Base-by-base conservation (phyloP, 2,329 filamentous ascomycete genomes). In the Dryadomyces quercivorus region DNA sequence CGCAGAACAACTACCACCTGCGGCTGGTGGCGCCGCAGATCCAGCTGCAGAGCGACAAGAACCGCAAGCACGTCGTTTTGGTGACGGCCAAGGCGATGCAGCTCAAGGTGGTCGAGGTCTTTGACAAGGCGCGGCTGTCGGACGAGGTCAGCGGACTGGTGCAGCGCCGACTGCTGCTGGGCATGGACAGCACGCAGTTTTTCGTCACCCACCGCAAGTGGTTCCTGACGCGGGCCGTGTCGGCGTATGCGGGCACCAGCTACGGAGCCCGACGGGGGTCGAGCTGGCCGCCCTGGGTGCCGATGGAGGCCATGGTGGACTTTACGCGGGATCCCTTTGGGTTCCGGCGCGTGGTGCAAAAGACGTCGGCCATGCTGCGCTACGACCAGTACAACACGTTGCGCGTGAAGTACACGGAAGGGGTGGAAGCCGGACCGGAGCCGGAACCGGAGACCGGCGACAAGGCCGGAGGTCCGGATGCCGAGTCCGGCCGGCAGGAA, bases 311-410 rank as follows among this genome's bases (percentile, higher is more conserved):
- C 62, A 96, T 98, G 85, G 96, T 95, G 63, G 91, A 97, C 68
- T 98, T 96, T 68, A 76, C 92, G 60, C 79, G 86, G 6, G 91
- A 95, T 67, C 92, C 93, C 0, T 95, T 95, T 64, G 93, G 94
- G n/a, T 98, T 98, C 75, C 92, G 92, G 66, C 84, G 93, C 57
- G 91, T 98, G 34, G 91, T 99, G 12, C 89, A 97, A 67, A 92
- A 94, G 67, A 98, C 93, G 1, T 98, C 92, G 5, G 93, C 92
- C 21, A 91, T 86, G 72, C 75, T 98, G 61, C 84, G 92, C 57
- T 97, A 94, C 67, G 92, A 98, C 74, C 97, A 98, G 69, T 96
- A 92, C 81, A 99, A 99, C 67, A 92, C 89, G 15, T 76, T 98
- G 54, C 90, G 93, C 59, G 75, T 99, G 58, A 98, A 98, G 70